phyloP scores from a whole-genome alignment of 2,329 filamentous ascomycete genomes.

The Claviceps quebecensis region DNA sequence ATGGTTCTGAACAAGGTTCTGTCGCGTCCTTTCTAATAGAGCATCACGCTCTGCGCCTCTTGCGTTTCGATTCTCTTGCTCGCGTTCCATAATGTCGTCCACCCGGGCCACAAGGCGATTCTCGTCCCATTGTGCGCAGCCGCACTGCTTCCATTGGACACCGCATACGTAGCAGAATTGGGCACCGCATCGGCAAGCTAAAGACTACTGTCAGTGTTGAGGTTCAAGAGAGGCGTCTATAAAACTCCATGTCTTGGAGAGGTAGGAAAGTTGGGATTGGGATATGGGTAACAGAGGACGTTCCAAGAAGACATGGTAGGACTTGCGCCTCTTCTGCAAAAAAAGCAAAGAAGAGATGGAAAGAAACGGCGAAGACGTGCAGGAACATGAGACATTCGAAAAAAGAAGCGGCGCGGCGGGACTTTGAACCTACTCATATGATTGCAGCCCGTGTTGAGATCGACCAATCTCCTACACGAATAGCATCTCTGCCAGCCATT shows the following conservation, averaged over 20 bases:
- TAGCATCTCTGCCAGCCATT: constrained; percentile 39
- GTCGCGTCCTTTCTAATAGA: not conserved
- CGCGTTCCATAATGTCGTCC: constrained; percentile 1
- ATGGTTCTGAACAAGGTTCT: constrained; percentile 3
- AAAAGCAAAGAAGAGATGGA: not conserved
- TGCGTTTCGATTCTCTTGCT: not conserved
- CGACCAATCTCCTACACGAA: constrained; percentile 31
- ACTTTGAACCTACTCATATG: constrained; percentile 34
- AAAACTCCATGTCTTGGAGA: not conserved
- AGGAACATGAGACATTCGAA: not conserved
- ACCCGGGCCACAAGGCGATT: constrained; percentile 1
- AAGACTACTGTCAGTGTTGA: not conserved
- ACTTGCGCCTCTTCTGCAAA: no score
- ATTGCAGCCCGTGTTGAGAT: constrained; percentile 34
- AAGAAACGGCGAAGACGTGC: not conserved
- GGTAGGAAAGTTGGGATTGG: not conserved
- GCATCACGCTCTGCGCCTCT: not conserved
- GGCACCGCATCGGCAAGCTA: constrained; percentile 29
- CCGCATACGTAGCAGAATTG: constrained; percentile 41
- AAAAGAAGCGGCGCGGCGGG: not conserved
- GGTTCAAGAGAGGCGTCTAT: not conserved
- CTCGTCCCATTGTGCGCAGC: constrained; percentile 25
- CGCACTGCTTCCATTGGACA: constrained; percentile 23
- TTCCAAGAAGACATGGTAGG: not conserved
- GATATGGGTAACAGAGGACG: not conserved